Evolutionary conservation across 2,329 filamentous ascomycete species (phyloP).

Genomic region (Pseudogymnoascus sp.): DNA sequence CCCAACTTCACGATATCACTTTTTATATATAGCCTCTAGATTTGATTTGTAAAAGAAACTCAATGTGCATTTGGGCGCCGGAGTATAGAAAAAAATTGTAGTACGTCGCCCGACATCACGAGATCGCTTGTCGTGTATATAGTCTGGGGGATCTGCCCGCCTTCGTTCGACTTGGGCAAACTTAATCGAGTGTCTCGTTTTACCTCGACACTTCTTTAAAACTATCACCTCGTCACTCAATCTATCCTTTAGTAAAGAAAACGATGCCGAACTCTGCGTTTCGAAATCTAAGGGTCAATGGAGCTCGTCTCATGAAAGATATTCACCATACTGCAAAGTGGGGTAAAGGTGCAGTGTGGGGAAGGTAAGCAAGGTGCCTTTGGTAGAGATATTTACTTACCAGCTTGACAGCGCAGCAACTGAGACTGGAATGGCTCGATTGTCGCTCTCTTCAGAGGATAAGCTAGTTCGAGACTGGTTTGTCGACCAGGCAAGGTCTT

Average conservation of each 20-base stretch:
- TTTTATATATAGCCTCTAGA: neutral
- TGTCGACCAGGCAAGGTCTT: constrained; percentile 47
- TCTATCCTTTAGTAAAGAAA: neutral
- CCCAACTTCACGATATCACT: neutral
- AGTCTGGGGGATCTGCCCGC: neutral
- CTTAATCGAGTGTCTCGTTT: neutral
- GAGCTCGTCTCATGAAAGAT: constrained; percentile 51
- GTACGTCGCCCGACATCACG: neutral
- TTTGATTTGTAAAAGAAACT: neutral
- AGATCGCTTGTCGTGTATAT: neutral
- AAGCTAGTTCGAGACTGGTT: constrained; percentile 71
- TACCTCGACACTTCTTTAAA: neutral
- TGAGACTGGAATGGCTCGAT: constrained; percentile 69
- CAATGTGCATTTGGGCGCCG: neutral
- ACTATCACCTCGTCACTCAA: neutral
- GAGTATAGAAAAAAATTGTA: neutral
- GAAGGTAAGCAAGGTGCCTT: constrained; percentile 44
- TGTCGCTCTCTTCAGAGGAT: constrained; percentile 63
- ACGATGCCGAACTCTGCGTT: neutral
- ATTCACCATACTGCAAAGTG: constrained; percentile 60
- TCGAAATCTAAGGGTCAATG: constrained; percentile 44
- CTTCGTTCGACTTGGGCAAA: neutral
- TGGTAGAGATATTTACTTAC: constrained; percentile 10
- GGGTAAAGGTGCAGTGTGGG: constrained; percentile 59
- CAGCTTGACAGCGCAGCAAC: constrained; percentile 36